Evolutionary conservation across 78 protist genomes (phyloP), one percentile per base, ranked within the genome.

Genomic region (slime mould (Dictyostelium discoideum)): DNA sequence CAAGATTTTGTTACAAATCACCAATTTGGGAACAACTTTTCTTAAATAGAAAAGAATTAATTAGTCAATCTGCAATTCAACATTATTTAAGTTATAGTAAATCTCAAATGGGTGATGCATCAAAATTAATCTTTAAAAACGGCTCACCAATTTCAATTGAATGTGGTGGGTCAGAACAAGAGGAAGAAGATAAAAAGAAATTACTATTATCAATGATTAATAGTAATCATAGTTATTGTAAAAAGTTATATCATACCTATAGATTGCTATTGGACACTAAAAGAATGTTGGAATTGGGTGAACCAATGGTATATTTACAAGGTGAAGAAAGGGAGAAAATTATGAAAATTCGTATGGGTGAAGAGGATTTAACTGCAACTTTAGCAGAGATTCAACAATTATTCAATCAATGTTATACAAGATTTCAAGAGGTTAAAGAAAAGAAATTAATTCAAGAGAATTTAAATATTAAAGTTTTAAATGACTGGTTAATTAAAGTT

Each of bases 171-270:
- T 42, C 46, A 42, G 63, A 83, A 13, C 79, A 63, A 22, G 26
- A 26, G 22, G 14, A 69, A 29, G 78, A 29, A 22, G 60, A 54
- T 20, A n/a, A 63, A 39, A 82, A 82, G 39, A 50, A 46, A 39
- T 7, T 54, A 3, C 6, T 26, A 16, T 48, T 37, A 22, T 16
- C 39, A 3, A 74, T 74, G 81, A 24, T 88, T 3, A 90, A 78
- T 50, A 90, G 84, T 78, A 90, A 90, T 72, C 95, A 90, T 32
- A 69, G 54, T 20, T 81, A 85, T 42, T 22, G 32, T 54, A 90
- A 90, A 60, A 90, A 90, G 39, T 20, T 90, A 5, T 90, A 90
- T 90, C 95, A 90, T 37, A 90, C 95, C n/a, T 24, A 81, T 67
- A 16, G 95, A 8, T 26, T 90, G 14, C 44, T 90, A 29, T 16